A percentile compares a stretch with the other conserved stretches of the same genome.
These are phyloP conservation scores for Aspergillus brunneoviolaceus DNA, from an alignment of 2,329 filamentous ascomycete genomes.

Conservation along the genomic window DNA sequence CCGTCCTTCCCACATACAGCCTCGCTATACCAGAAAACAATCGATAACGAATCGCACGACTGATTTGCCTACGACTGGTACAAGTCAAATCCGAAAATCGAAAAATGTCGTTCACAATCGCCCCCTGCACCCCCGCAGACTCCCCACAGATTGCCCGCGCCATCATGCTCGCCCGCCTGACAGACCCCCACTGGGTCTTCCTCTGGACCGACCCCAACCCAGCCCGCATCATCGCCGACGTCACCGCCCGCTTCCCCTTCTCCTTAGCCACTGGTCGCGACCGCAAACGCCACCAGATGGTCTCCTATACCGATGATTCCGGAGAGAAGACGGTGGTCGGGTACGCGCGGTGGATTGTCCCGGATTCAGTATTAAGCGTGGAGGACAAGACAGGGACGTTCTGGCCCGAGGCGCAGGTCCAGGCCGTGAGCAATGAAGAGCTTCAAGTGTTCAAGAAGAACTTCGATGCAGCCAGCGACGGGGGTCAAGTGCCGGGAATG, in stretches of 20 bases:
- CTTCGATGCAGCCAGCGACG: background rate
- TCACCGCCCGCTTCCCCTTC: background rate
- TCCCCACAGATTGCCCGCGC: background rate
- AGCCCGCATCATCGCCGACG: background rate
- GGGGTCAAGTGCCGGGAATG: background rate
- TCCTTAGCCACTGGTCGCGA: background rate
- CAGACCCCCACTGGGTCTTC: constrained; percentile 5
- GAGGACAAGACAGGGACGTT: background rate
- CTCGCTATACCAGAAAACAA: too few relatives aligned
- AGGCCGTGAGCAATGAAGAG: background rate
- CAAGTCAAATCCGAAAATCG: too few relatives aligned
- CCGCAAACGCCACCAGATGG: background rate
- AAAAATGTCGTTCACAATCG: too few relatives aligned
- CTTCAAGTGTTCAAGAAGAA: background rate
- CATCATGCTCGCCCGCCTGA: constrained; percentile 3
- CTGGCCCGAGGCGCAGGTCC: background rate
- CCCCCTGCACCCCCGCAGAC: background rate
- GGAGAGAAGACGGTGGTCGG: background rate
- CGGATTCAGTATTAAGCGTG: background rate
- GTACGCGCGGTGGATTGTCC: constrained; percentile 1
- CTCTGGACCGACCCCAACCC: background rate
- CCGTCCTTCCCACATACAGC: too few relatives aligned
- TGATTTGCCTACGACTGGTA: too few relatives aligned
- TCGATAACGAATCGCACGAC: too few relatives aligned
- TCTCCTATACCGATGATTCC: background rate